Base-by-base conservation (phyloP, 345 rosid genomes). In the Eucalyptus caleyi region DNA sequence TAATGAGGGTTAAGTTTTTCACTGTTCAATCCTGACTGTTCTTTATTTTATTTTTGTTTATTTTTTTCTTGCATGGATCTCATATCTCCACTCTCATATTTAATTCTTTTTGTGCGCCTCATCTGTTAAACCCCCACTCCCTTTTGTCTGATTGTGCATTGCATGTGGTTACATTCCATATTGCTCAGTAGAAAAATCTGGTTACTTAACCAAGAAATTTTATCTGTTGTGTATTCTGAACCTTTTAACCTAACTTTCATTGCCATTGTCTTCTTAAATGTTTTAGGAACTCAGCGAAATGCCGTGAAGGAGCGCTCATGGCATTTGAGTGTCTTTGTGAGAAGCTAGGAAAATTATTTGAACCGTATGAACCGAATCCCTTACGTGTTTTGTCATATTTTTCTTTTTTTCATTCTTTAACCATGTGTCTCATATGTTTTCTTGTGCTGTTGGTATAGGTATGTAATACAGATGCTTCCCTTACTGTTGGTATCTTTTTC, bases 301-400 rank as follows among this genome's bases (percentile, higher is more conserved):
- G 93, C 86, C 99, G 99, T 88, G 99, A 98, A 94, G 99, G 99
- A 91, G 96, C 97, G 51, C 92, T 97, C 80, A 94, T 97, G 89
- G 99, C 97, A 90, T 98, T 98, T 93, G 98, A 98, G 92, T 98
- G 99, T 93, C 94, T 98, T 45, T 97, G 99, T 91, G 99, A 98
- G 94, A 96, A 91, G 89, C 97, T 98, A 47, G 98, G 99, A 90
- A 96, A 93, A 94, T 92, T 98, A 90, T 98, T 98, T 94, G 99
- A 98, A 93, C 99, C 99, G 99, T 98, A 94, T 50, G 97, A 92
- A 80, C 87, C 86, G 19, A 53, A 26, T 16, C 60, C 26, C 67
- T 72, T 59, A 59, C 37, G 11, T 16, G n/a, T 88, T 32, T 34
- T 56, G 62, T 49, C 62, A 19, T n/a, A 21, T 40, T 86, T 34